Evolutionary conservation across 139 green algal genomes (phyloP), one percentile per base, ranked within the genome.

Genomic region (Mesostigma viride): DNA sequence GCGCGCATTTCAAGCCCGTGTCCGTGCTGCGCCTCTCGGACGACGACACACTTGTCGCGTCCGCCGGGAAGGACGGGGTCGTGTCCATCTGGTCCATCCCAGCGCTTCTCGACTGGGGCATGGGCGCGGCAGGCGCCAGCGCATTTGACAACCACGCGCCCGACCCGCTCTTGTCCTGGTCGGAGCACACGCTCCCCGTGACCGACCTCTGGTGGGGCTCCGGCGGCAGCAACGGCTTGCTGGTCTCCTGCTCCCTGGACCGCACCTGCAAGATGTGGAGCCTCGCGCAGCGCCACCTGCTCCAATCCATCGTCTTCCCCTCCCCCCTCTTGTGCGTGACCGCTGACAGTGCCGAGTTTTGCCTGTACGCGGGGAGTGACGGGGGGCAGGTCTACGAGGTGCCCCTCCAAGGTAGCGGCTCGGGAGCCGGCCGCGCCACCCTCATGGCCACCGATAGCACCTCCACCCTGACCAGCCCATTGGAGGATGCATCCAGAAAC

Each of bases 141-240:
- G n/a, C n/a, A n/a, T n/a, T n/a, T n/a, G n/a, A n/a, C n/a, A n/a
- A n/a, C n/a, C n/a, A n/a, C n/a, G n/a, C n/a, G n/a, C n/a, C n/a
- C n/a, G n/a, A 65, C 5, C 64, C 73, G 17, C 34, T 70, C 30
- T 30, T 69, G 20, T 58, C 58, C 33, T 79, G 84, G 85, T 86
- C 81, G 0, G 84, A 92, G 28, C 90, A 96, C 74, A 92, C 87
- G 0, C 78, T 95, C 17, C 81, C 84, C 0, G 74, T 96, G 0
- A 94, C 85, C 1, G 71, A 58, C 28, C 51, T 96, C 31, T 26
- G 27, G 2, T 27, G n/a, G 8, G 79, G 86, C 6, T 64, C 62
- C 0, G 85, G 82, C 0, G 84, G 78, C 30, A 66, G 58, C 24
- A 79, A 69, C 27, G 76, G 78, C 2, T 34, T 76, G 30, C 65